Percentiles rank a stretch among this genome's conserved stretches.
phyloP scores from a whole-genome alignment of 345 rosid species.

The Salix arbutifolia region DNA sequence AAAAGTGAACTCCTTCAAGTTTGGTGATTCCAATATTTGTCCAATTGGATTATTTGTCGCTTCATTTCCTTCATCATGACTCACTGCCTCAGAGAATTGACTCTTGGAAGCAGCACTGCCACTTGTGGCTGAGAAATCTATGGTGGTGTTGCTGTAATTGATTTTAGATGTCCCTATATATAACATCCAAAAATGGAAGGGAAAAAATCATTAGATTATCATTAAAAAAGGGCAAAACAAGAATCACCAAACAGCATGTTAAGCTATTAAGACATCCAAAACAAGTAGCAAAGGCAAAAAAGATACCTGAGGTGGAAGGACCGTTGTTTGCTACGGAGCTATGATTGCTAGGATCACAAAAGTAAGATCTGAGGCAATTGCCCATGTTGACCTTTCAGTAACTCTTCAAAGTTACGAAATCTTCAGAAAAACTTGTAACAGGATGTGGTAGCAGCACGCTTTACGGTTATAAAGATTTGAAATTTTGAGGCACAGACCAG shows the following conservation, averaged over 20 bases:
- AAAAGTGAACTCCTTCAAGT: constrained; percentile 53
- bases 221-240: background rate
- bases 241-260: background rate
- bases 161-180: constrained; percentile 19
- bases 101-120: constrained; percentile 38
- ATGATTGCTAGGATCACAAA: background rate
- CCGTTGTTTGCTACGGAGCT: constrained; percentile 2
- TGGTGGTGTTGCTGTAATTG: constrained; percentile 25
- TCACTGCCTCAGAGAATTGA: constrained; percentile 35
- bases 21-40: constrained; percentile 31
- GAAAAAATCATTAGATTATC: background rate
- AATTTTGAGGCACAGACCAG: background rate
- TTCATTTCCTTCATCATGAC: constrained; percentile 26
- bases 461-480: background rate
- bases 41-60: constrained; percentile 21
- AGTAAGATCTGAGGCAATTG: constrained; percentile 31
- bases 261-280: background rate
- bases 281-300: background rate
- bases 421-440: background rate
- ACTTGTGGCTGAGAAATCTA: constrained; percentile 29
- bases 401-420: background rate
- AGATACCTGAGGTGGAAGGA: constrained; percentile 26
- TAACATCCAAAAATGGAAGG: constrained; percentile 5
- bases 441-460: background rate
- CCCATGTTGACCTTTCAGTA: constrained; percentile 33